Conservation (phyloP, 108 stramenopile species). For the Pseudonitzschia pungens region DNA sequence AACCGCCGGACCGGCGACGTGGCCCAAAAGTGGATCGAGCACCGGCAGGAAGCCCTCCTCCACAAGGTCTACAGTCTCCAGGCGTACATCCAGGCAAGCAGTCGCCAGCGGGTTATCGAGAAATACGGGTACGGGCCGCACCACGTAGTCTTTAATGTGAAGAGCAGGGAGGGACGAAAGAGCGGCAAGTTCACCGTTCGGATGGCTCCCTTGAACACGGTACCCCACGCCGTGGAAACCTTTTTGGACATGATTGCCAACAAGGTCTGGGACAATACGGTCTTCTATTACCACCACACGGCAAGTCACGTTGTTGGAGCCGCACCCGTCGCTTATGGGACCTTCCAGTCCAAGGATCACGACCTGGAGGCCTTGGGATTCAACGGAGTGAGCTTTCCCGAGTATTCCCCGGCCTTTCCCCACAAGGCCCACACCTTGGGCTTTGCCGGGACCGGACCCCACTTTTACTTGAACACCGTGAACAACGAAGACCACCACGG, state of each 20-base stretch:
- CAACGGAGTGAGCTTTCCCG: slow-evolving; percentile 57
- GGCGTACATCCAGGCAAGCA: slow-evolving; percentile 29
- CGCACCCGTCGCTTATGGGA: slow-evolving; percentile 31
- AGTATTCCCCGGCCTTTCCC: slow-evolving; percentile 59
- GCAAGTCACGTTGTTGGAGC: slow-evolving; percentile 65
- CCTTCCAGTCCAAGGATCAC: slow-evolving; percentile 36
- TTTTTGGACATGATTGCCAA: slow-evolving; percentile 71
- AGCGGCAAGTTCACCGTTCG: slow-evolving; percentile 49
- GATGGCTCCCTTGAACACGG: slow-evolving; percentile 51
- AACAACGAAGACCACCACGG: slow-evolving; percentile 79
- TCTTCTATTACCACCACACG: slow-evolving; percentile 59
- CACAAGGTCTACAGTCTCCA: slow-evolving; percentile 32
- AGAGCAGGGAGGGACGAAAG: slow-evolving; percentile 13
- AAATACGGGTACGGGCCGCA: slow-evolving; percentile 67
- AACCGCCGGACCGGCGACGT: slow-evolving; percentile 18
- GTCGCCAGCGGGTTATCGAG: slow-evolving; percentile 39
- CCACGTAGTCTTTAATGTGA: slow-evolving; percentile 48
- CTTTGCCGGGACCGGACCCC: slow-evolving; percentile 75
- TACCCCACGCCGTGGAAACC: slow-evolving; percentile 73
- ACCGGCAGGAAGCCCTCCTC: slow-evolving; percentile 43
- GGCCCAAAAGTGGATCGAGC: slow-evolving; percentile 36
- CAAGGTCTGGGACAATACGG: slow-evolving; percentile 59
- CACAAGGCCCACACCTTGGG: slow-evolving; percentile 79
- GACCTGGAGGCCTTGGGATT: slow-evolving; percentile 41
- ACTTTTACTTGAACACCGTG: slow-evolving; percentile 82